Evolutionary conservation across 208 protist species (phyloP).

Genomic region (Trypanosoma mega): DNA sequence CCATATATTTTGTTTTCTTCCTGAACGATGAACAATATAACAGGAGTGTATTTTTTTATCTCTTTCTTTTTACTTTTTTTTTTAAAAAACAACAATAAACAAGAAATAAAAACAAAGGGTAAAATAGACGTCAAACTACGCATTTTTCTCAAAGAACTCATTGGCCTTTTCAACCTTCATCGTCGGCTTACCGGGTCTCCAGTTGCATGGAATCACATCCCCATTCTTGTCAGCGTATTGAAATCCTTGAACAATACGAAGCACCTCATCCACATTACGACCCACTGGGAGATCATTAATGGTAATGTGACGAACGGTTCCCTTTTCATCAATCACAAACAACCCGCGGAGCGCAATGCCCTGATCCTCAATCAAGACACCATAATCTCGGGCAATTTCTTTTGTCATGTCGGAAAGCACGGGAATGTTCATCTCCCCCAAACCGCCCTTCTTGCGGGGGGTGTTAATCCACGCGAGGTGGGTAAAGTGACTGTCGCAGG

Average conservation of each 20-base stretch:
- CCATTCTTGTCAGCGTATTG: constrained; percentile 94
- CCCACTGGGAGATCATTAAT: constrained; percentile 97
- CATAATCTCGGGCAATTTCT: constrained; percentile 93
- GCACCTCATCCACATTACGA: constrained; percentile 94
- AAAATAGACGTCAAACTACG: constrained; percentile 15
- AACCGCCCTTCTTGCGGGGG: constrained; percentile 94
- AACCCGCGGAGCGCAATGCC: constrained; percentile 90
- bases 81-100: neutral
- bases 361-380: constrained; percentile 90
- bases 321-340: constrained; percentile 96
- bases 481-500: constrained; percentile 92
- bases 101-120: constrained; percentile 3
- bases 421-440: constrained; percentile 96
- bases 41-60: too few species aligned
- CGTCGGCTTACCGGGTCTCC: constrained; percentile 89
- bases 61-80: neutral
- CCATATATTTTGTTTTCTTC: too few species aligned
- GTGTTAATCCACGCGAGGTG: constrained; percentile 97
- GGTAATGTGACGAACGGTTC: constrained; percentile 89
- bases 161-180: constrained; percentile 90
- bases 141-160: constrained; percentile 92
- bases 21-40: too few species aligned
- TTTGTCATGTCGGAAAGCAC: constrained; percentile 95
- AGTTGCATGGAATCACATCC: constrained; percentile 95
- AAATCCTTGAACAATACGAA: constrained; percentile 96